Base-by-base conservation (phyloP, 2,329 filamentous ascomycete genomes). In the Colletotrichum sp. region DNA sequence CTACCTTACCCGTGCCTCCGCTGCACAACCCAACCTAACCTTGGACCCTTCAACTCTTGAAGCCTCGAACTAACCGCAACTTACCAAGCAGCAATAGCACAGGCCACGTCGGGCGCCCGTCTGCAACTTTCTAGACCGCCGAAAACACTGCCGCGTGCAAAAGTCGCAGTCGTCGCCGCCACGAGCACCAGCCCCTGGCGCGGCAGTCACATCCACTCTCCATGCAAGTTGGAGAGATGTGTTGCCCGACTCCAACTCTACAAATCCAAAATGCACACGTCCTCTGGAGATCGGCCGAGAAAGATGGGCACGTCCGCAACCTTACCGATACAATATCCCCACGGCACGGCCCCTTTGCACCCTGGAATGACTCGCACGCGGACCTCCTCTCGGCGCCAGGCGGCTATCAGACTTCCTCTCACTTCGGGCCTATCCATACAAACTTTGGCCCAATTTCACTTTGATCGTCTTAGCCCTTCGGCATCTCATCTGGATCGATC, bases 401-500 rank as follows among this genome's bases (percentile, higher is more conserved):
- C 70, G 63, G 39, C 55, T 60, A 75, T 72, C 57, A 59, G 63
- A 68, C 55, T 72, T 72, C 16, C 36, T 34, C 28, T 24, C 21
- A 52, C 68, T 52, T 52, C 57, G 57, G 67, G 34, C 57, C 57
- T 69, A 30, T 32, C 67, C 44, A 28, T 21, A 55, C 15, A 67
- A 62, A 39, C 30, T 62, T 65, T 62, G 30, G 28, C 44, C 26
- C 24, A 68, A 49, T 63, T 36, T 26, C 52, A 32, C 39, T 36
- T 28, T 59, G 28, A 72, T 72, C 30, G 32, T 72, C 64, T 49
- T 30, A 60, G 65, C 55, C 69, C 24, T 57, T 63, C 72, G 69
- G 69, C 55, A 72, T 72, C 68, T 75, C 63, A 75, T 64, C 57
- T 72, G 63, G 68, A 68, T 75, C 68, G 69, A 72, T 68, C 73